Conservation (phyloP, 768 basidiomycete species). For the Russula earlei region DNA sequence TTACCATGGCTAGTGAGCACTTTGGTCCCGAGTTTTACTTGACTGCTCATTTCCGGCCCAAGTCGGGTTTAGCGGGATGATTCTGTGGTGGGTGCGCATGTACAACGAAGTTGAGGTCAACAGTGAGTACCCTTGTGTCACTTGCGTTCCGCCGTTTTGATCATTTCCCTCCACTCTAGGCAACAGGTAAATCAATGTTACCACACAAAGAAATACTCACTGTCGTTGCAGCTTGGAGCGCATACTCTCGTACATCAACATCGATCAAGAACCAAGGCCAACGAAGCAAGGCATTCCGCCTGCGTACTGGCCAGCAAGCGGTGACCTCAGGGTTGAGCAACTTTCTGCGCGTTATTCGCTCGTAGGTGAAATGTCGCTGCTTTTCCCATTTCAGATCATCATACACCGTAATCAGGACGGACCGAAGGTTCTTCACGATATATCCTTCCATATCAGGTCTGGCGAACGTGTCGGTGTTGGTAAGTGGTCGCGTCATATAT, state of each 20-base stretch:
- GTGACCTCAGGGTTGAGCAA: conserved; percentile 41
- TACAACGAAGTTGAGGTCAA: conserved; percentile 38
- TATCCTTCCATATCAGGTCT: conserved; percentile 42
- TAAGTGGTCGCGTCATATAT: conserved; percentile 20
- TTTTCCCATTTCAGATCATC: conserved; percentile 31
- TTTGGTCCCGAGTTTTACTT: no score
- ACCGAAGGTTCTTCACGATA: conserved; percentile 44
- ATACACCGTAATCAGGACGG: conserved; percentile 31
- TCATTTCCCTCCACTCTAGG: conserved; percentile 9
- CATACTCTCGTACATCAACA: conserved; percentile 45
- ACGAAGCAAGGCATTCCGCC: conserved; percentile 40
- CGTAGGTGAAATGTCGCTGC: conserved; percentile 33
- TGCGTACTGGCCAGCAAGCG: conserved; percentile 56
- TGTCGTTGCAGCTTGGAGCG: conserved; percentile 34
- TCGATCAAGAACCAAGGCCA: conserved; percentile 44
- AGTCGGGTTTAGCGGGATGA: conserved; percentile 47
- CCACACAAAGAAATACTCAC: neutral
- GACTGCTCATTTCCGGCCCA: neutral
- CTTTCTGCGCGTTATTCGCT: conserved; percentile 41
- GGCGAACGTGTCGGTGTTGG: conserved; percentile 53
- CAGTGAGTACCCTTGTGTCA: conserved; percentile 24
- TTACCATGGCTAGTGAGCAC: conserved; percentile 34
- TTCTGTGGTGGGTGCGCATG: conserved; percentile 41
- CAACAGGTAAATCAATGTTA: conserved; percentile 22
- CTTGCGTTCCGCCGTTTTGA: neutral